Base-by-base conservation (phyloP, 441 rosid species). In the Hura crepitans region DNA sequence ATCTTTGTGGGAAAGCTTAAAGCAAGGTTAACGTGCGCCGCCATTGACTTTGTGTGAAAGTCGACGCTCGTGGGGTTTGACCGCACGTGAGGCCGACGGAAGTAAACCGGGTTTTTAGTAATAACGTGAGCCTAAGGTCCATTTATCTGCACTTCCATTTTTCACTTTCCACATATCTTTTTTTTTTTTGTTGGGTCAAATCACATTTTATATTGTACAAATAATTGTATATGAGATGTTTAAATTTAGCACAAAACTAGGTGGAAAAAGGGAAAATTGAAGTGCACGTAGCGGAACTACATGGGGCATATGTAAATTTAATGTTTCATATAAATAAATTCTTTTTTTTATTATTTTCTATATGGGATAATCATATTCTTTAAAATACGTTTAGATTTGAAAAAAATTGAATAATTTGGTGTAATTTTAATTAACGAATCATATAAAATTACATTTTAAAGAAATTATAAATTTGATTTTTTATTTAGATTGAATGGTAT, bases 1-100 rank as follows among this genome's bases (percentile, higher is more conserved):
- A 73, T 83, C 97, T 64, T 77, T 92, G 71, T 94, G 97, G 99
- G 93, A 87, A 46, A 79, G 84, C 67, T 75, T 92, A 55, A 87
- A 82, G 57, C 82, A 75, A 20, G 78, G 31, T 72, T 80, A 78
- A 82, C 51, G 62, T 76, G 78, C 74, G 77, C 80, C 2, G 2
- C 28, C 27, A 59, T 74, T 72, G 77, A 74, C 74, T 35, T 56
- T 18, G 17, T 20, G 47, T 23, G 8, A 14, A 23, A 14, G 17
- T 35, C 42, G 22, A 49, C 63, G 13, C 30, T 15, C 30, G 9
- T 39, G 25, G 73, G 20, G 22, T 23, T 68, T 63, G 74, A 70
- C 74, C 56, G 54, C 63, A 65, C 70, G 74, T 62, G 68, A n/a
- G 75, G 45, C 8, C 1, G 5, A 35, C 30, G 46, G 17, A 46